Base-by-base conservation (phyloP, 2,329 filamentous ascomycete genomes). In the Cercospora zeae-maydis region DNA sequence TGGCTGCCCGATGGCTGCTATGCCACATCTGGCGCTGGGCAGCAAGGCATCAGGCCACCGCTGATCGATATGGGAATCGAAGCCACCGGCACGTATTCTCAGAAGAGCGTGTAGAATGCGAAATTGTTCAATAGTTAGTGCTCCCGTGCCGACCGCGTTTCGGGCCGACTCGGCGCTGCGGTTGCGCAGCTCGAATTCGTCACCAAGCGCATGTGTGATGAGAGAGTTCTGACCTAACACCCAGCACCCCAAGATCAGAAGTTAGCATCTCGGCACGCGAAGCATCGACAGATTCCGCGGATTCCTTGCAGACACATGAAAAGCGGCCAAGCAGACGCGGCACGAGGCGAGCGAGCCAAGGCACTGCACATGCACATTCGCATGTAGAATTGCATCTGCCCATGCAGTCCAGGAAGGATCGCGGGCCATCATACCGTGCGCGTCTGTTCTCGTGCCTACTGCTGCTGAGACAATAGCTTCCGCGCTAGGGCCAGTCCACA, bases 251-350 rank as follows among this genome's bases (percentile, higher is more conserved):
- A n/a, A n/a, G n/a, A 21, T 45, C 21, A 16, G 39, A 13, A 8
- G 11, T 27, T 49, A 49, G 42, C 42, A 49, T 21, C 42, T 49
- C 8, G 21, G 42, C 42, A 49, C 27, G 42, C 42, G 42, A 49
- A 49, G 42, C 42, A 49, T 49, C 49, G 49, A 53, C n/a, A 53
- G 49, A 53, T 53, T 34, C 27, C 27, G n/a, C 21, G 49, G 27
- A 53, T 34, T 34, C 14, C 49, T 31, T 34, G 49, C 49, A 53
- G 27, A 34, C 11, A 19, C 49, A 2, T 19, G n/a, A 1, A 34
- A 53, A 3, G n/a, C 49, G 42, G 42, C 42, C 10, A 30, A 34
- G 49, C 27, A 10, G 10, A 31, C 49, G 16, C 49, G 49, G 27
- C 31, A 34, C 49, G 49, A 33, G 39, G 39, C 39, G 39, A 16